A percentile compares a stretch with the other conserved stretches of the same genome.
Conservation (phyloP, 2,329 filamentous ascomycete genomes). For the Polychaeton citri region DNA sequence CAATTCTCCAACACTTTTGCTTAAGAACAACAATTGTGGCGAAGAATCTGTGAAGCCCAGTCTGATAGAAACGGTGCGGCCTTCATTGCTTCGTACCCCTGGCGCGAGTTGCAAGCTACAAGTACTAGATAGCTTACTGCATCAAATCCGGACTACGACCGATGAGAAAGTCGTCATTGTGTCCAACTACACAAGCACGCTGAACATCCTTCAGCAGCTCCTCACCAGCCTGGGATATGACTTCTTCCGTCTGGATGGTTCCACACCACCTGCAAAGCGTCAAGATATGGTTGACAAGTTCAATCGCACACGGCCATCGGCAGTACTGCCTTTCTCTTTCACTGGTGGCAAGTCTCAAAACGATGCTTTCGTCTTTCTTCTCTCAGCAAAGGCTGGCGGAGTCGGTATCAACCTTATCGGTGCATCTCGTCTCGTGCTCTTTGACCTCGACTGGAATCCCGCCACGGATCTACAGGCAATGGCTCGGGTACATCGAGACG, state of each 20-base stretch:
- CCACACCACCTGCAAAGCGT: constrained; percentile 49
- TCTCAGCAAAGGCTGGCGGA: constrained; percentile 61
- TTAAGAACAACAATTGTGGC: constrained; percentile 32
- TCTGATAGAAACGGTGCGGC: constrained; percentile 33
- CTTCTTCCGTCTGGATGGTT: constrained; percentile 57
- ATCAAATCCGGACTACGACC: constrained; percentile 46
- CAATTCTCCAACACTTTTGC: constrained; percentile 53
- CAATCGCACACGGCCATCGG: constrained; percentile 43
- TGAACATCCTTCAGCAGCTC: constrained; percentile 52
- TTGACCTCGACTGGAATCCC: constrained; percentile 66
- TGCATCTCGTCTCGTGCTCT: constrained; percentile 55
- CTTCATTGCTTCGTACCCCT: constrained; percentile 41
- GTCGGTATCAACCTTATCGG: constrained; percentile 58
- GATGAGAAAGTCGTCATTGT: constrained; percentile 60
- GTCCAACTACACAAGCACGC: constrained; percentile 63
- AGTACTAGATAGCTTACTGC: constrained; percentile 52
- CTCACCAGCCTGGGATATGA: constrained; percentile 46
- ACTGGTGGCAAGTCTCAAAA: not conserved
- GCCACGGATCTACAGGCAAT: constrained; percentile 61
- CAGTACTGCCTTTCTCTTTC: not conserved
- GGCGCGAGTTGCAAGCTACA: constrained; percentile 52
- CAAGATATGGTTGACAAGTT: constrained; percentile 58
- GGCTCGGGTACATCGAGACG: constrained; percentile 61
- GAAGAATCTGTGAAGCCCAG: constrained; percentile 25
- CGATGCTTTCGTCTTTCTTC: constrained; percentile 52